Percentiles rank a stretch among this genome's conserved stretches.
Evolutionary conservation across 139 green algal species (phyloP).

Genomic region (Coccomyxa sp.): DNA sequence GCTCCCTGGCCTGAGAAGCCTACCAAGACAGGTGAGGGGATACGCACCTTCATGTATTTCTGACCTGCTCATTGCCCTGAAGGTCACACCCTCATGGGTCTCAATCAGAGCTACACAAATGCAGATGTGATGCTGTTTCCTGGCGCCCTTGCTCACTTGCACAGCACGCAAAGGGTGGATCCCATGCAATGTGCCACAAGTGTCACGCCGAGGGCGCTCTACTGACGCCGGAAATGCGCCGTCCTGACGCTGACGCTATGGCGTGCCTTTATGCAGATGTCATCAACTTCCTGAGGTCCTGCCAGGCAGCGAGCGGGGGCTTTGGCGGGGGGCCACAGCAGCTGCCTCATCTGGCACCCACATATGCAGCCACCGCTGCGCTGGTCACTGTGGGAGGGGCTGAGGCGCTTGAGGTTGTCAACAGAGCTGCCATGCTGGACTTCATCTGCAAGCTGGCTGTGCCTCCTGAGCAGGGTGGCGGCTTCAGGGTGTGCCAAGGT

Average conservation of each 20-base stretch:
- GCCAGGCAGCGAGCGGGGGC: conserved; percentile 74
- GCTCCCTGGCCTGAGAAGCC: conserved; percentile 20
- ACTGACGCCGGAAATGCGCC: not conserved
- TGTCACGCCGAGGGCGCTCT: not conserved
- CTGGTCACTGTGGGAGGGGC: conserved; percentile 77
- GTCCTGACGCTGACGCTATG: not conserved
- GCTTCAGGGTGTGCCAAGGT: conserved; percentile 87
- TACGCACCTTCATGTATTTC: not conserved
- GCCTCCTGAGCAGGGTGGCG: conserved; percentile 52
- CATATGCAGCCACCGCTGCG: conserved; percentile 84
- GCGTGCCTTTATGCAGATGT: conserved; percentile 27
- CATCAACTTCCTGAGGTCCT: conserved; percentile 63
- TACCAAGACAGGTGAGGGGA: conserved; percentile 8
- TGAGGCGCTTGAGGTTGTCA: conserved; percentile 46
- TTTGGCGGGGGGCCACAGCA: conserved; percentile 87
- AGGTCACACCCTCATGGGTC: too few species aligned
- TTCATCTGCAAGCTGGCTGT: conserved; percentile 82
- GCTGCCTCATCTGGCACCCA: conserved; percentile 90
- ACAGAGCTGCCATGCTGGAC: conserved; percentile 35
- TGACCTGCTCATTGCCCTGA: too few species aligned
- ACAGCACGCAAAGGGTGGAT: not conserved
- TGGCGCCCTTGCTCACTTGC: not conserved
- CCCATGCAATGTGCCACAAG: not conserved
- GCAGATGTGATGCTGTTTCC: not conserved
- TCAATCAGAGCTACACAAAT: not conserved